Base-by-base conservation (phyloP, 2,329 filamentous ascomycete species). In the Ceratocystis ficicola region DNA sequence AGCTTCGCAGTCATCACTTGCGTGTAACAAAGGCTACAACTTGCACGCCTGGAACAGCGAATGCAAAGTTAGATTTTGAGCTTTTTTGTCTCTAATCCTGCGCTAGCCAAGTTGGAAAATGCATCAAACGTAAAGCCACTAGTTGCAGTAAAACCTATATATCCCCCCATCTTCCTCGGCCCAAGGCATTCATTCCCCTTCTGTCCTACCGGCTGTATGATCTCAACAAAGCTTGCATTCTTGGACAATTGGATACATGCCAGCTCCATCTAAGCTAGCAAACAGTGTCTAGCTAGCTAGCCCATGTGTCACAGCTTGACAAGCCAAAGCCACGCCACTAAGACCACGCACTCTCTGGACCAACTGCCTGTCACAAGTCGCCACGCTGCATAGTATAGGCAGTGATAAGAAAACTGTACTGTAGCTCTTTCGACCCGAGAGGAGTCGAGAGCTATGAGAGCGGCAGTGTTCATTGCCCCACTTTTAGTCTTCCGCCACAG, bases 401-500 rank as follows among this genome's bases (percentile, higher is more conserved):
- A 25, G 48, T 52, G 20, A 25, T 15, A 25, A 28, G 20, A 41
- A 41, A 41, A 4, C 10, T 15, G 36, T 41, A 15, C 36, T 41
- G 36, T 41, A 41, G 10, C 36, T 15, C n/a, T n/a, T 20, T 32
- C 20, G 28, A n/a, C 28, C 28, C 8, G 2, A 36, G 55, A n/a
- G 22, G n/a, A 10, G 48, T 12, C 6, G 8, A 22, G 48, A n/a
- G 15, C 12, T 50, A n/a, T 5, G 8, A 28, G 25, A 25, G 48
- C 25, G 55, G 17, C 28, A 8, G 30, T 32, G 55, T 30, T 36
- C 5, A 8, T 20, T 8, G 28, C 17, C 55, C 55, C 55, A 59
- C 55, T 36, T 59, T 25, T 36, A 7, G 30, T 59, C 55, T 59
- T 59, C 28, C 55, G 55, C 55, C 55, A 59, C 55, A 59, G 28